phyloP scores from a whole-genome alignment of 805 yeast genomes.

The Kuraishia hungarica region DNA sequence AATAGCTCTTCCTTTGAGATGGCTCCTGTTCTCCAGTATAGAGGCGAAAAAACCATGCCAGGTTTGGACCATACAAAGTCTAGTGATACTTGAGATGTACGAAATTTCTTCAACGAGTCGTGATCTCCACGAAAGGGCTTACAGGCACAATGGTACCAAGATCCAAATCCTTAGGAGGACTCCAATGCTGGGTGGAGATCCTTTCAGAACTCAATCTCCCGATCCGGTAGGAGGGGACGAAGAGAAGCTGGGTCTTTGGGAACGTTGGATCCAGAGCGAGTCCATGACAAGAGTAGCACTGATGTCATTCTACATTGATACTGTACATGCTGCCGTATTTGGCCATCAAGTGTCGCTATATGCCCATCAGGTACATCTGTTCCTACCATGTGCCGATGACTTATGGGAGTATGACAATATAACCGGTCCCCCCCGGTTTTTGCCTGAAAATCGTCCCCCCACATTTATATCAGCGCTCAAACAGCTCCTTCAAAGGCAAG shows the following conservation, averaged over 20 bases:
- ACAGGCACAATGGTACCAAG: slow-evolving; percentile 42
- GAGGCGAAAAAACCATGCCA: slow-evolving; percentile 37
- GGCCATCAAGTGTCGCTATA: slow-evolving; percentile 51
- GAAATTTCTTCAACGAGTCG: slow-evolving; percentile 37
- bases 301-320: slow-evolving; percentile 69
- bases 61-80: slow-evolving; percentile 40
- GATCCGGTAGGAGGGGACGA: neutral
- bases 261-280: slow-evolving; percentile 69
- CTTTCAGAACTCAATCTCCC: slow-evolving; percentile 16
- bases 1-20: slow-evolving; percentile 35
- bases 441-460: slow-evolving; percentile 1
- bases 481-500: slow-evolving; percentile 34
- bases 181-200: slow-evolving; percentile 36
- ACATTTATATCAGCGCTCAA: slow-evolving; percentile 20
- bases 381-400: slow-evolving; percentile 10
- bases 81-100: slow-evolving; percentile 36
- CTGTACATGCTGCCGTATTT: slow-evolving; percentile 63
- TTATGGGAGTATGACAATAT: slow-evolving; percentile 1
- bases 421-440: neutral
- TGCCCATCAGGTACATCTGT: slow-evolving; percentile 45
- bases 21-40: slow-evolving; percentile 33
- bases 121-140: slow-evolving; percentile 40
- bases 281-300: slow-evolving; percentile 64
- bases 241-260: slow-evolving; percentile 17
- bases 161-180: slow-evolving; percentile 41